Percentiles rank a stretch among this genome's conserved stretches.
Conservation (phyloP, 2,329 filamentous ascomycete genomes). For the Colletotrichum endophyticum region DNA sequence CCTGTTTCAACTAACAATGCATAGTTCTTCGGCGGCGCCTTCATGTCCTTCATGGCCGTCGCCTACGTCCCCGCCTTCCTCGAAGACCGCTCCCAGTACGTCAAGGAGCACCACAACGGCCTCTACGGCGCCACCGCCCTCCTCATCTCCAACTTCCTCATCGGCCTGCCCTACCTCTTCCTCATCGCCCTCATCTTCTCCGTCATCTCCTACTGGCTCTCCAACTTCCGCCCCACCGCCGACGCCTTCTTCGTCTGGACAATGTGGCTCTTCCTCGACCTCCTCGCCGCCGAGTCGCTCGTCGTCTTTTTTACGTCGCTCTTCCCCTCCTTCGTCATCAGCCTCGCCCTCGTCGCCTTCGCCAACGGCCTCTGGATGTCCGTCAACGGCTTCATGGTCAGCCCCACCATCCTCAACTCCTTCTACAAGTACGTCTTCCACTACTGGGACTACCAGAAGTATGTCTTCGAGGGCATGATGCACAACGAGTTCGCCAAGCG, state of each 20-base stretch:
- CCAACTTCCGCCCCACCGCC: conserved; percentile 72
- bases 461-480: conserved; percentile 94
- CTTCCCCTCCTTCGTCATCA: conserved; percentile 80
- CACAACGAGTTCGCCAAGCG: conserved; percentile 79
- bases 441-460: conserved; percentile 87
- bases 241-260: conserved; percentile 77
- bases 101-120: conserved; percentile 82
- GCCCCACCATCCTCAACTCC: conserved; percentile 72
- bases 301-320: conserved; percentile 78
- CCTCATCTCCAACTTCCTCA: conserved; percentile 79
- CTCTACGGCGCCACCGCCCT: conserved; percentile 78
- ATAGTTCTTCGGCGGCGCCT: conserved; percentile 71
- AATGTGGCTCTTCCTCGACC: conserved; percentile 85
- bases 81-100: conserved; percentile 75
- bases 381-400: conserved; percentile 82
- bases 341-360: conserved; percentile 81
- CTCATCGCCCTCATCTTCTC: conserved; percentile 79
- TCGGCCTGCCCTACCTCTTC: conserved; percentile 83
- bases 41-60: conserved; percentile 83
- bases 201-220: conserved; percentile 78
- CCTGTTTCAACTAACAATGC: background rate
- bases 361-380: conserved; percentile 92
- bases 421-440: conserved; percentile 90
- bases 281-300: conserved; percentile 81
- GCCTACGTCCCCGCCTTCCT: conserved; percentile 86